Percentiles rank a stretch among this genome's conserved stretches.
Conservation (phyloP, 768 basidiomycete species). For the Gloeostereum incarnatum region DNA sequence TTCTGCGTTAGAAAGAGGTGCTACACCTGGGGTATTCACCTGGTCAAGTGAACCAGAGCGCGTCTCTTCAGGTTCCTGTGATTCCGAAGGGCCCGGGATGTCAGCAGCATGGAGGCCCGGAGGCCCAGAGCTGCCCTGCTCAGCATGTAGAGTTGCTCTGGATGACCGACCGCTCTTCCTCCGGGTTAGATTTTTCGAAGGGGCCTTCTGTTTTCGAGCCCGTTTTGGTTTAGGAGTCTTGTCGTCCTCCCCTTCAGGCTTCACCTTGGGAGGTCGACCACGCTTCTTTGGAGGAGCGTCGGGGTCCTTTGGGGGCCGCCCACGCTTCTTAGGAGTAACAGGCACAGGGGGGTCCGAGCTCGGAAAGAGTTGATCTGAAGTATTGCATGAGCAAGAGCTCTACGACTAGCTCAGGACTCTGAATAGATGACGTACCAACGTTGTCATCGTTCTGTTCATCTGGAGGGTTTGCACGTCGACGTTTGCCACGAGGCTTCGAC, state of each 20-base stretch:
- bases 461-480: neutral
- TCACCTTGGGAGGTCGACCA: constrained; percentile 21
- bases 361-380: too few species aligned
- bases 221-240: neutral
- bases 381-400: too few species aligned
- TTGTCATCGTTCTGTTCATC: neutral
- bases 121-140: too few species aligned
- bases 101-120: too few species aligned
- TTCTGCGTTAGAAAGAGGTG: too few species aligned
- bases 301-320: constrained; percentile 20
- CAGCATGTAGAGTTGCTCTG: too few species aligned
- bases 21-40: too few species aligned
- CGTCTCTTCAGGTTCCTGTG: too few species aligned
- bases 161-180: too few species aligned
- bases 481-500: constrained; percentile 1
- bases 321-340: constrained; percentile 22
- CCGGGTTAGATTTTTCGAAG: too few species aligned
- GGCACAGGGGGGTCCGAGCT: neutral
- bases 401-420: neutral
- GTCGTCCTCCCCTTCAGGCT: constrained; percentile 5
- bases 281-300: constrained; percentile 21
- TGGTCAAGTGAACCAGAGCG: too few species aligned
- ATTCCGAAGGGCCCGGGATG: too few species aligned
- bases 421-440: neutral
- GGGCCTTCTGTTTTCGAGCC: neutral